Conservation (phyloP, 768 basidiomycete genomes). For the Russula abietina region DNA sequence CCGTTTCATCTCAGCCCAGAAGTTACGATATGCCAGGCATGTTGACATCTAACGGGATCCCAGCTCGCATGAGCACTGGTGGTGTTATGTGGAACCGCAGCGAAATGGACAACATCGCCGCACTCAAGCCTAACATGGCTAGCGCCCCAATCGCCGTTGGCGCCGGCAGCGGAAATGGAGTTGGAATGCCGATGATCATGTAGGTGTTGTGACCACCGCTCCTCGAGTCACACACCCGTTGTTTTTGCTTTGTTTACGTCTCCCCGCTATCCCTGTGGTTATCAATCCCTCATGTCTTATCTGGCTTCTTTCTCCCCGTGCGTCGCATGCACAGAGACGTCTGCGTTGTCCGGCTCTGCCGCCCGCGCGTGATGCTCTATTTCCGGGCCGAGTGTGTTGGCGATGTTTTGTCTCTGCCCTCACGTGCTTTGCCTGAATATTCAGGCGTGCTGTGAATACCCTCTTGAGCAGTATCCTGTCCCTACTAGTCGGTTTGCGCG, state of each 20-base stretch:
- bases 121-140: constrained; percentile 32
- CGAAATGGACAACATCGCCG: constrained; percentile 32
- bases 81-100: constrained; percentile 28
- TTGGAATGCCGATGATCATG: constrained; percentile 38
- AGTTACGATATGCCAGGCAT: constrained; percentile 35
- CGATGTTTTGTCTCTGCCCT: constrained; percentile 8
- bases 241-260: background rate
- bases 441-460: constrained; percentile 6
- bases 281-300: constrained; percentile 5
- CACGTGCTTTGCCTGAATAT: constrained; percentile 4
- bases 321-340: constrained; percentile 10
- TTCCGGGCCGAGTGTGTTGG: background rate
- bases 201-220: constrained; percentile 15
- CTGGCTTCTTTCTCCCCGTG: constrained; percentile 1
- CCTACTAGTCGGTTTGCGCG: constrained; percentile 18
- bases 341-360: background rate
- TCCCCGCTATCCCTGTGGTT: constrained; percentile 12
- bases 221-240: background rate
- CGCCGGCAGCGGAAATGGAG: constrained; percentile 33
- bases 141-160: constrained; percentile 35
- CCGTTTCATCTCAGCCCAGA: constrained; percentile 28
- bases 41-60: constrained; percentile 20
- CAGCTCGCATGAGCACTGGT: constrained; percentile 27
- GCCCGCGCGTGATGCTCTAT: background rate
- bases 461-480: constrained; percentile 14